Percentiles rank a stretch among this genome's conserved stretches.
phyloP scores from a whole-genome alignment of 2,329 filamentous ascomycete species.

The Colletotrichum navitas region DNA sequence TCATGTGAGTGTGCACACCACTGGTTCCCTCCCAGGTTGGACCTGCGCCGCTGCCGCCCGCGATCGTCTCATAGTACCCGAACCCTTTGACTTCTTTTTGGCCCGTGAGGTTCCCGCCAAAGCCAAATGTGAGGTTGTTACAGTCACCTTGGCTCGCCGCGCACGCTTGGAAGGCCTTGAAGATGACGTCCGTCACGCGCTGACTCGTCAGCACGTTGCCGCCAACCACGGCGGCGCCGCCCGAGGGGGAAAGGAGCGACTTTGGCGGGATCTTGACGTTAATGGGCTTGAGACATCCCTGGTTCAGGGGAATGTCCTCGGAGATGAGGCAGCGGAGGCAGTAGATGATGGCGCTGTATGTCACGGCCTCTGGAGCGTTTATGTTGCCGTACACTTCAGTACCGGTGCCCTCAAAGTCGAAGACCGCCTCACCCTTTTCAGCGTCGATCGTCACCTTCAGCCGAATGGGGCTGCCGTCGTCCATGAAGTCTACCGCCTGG shows the following conservation, averaged over 20 bases:
- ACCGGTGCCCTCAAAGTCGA: constrained; percentile 85
- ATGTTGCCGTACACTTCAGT: constrained; percentile 84
- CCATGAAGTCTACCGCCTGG: constrained; percentile 83
- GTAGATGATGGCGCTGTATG: constrained; percentile 89
- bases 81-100: constrained; percentile 56
- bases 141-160: constrained; percentile 84
- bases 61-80: constrained; percentile 72
- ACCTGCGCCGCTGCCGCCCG: constrained; percentile 76
- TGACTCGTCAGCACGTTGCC: constrained; percentile 75
- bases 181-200: constrained; percentile 59
- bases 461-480: constrained; percentile 83
- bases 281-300: constrained; percentile 83
- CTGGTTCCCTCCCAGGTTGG: constrained; percentile 61
- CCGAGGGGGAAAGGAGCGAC: constrained; percentile 81
- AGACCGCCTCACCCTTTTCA: constrained; percentile 80
- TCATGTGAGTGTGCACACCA: constrained; percentile 69
- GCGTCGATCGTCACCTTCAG: constrained; percentile 81
- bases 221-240: constrained; percentile 83
- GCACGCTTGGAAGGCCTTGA: constrained; percentile 82
- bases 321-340: constrained; percentile 83
- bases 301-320: constrained; percentile 86
- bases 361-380: constrained; percentile 86
- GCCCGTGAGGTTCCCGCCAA: constrained; percentile 63
- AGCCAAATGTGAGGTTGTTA: constrained; percentile 88
- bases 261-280: constrained; percentile 79